Evolutionary conservation across 1,139 yeast species (phyloP), one percentile per base, ranked within the genome.

Genomic region (Taiozyma sp.): DNA sequence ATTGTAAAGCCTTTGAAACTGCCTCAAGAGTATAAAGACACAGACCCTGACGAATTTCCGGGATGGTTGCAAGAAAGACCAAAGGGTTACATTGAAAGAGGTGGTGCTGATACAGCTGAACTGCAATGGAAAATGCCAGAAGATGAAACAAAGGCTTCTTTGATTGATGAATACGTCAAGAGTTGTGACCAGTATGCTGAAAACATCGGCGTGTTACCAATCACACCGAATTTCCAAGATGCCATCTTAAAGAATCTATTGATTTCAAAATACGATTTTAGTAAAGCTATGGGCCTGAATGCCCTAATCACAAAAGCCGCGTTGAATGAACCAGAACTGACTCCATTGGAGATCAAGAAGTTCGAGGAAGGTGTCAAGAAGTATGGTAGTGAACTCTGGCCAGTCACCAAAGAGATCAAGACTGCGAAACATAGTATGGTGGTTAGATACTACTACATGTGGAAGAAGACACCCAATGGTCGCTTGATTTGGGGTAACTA

Each of bases 391-490:
- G 97, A 92, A 63, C 69, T 92, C 24, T 83, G 81, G 62, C 90
- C 87, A 2, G 95, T 89, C 0, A 80, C 68, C 58, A 79, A 83
- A 62, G 79, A 76, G 55, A 95, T 92, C 7, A 78, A 78, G 43
- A 76, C 91, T 0, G 95, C 87, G 58, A 74, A 89, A 0, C 72
- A 83, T 49, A 78, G 92, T 0, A 87, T 85, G 83, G 77, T 91
- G 56, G 97, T 92, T 1, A 70, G 97, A 49, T 92, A 78, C 64
- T 92, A 89, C 63, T 92, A 92, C 62, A 71, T 87, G 48, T 92
- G 98, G 98, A 92, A 92, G 67, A 92, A 92, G 66, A 84, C 97
- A 0, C 73, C 78, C 32, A 76, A 76, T 51, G 98, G 98, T 0
- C 81, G 78, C 56, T 64, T 70, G 48, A 87, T 88, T 16, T 90